A percentile compares a stretch with the other conserved stretches of the same genome.
phyloP scores from a whole-genome alignment of 805 yeast genomes.

The Pichia membranifaciens region DNA sequence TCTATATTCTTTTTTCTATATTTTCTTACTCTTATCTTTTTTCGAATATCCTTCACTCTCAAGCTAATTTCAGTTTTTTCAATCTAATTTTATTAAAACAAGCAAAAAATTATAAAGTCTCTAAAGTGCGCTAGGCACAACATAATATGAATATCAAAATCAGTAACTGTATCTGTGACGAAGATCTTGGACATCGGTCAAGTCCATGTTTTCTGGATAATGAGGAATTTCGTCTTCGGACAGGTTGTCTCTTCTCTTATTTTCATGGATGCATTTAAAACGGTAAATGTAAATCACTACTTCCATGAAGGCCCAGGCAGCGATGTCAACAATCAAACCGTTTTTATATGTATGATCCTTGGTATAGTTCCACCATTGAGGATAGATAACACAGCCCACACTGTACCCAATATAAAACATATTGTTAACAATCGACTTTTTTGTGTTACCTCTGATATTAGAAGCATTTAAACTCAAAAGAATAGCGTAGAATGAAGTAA shows the following conservation, averaged over 20 bases:
- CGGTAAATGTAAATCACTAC: conserved; percentile 22
- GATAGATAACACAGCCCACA: conserved; percentile 60
- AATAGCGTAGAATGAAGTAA: conserved; percentile 15
- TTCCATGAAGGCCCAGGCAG: conserved; percentile 31
- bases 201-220: conserved; percentile 19
- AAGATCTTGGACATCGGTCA: conserved; percentile 26
- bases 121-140: too few species aligned
- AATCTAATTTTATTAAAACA: too few species aligned
- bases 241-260: conserved; percentile 21
- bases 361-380: conserved; percentile 53
- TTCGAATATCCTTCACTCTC: too few species aligned
- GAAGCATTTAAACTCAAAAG: conserved; percentile 22
- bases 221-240: conserved; percentile 15
- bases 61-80: too few species aligned
- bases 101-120: too few species aligned
- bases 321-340: conserved; percentile 48
- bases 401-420: conserved; percentile 55
- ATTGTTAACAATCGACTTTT: conserved; percentile 54
- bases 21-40: too few species aligned
- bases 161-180: conserved; percentile 24
- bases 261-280: conserved; percentile 22
- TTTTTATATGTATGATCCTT: conserved; percentile 55
- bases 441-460: conserved; percentile 63
- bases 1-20: too few species aligned
- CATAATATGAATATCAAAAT: background rate